Base-by-base conservation (phyloP, 805 yeast species). In the Candida qinlingensis region DNA sequence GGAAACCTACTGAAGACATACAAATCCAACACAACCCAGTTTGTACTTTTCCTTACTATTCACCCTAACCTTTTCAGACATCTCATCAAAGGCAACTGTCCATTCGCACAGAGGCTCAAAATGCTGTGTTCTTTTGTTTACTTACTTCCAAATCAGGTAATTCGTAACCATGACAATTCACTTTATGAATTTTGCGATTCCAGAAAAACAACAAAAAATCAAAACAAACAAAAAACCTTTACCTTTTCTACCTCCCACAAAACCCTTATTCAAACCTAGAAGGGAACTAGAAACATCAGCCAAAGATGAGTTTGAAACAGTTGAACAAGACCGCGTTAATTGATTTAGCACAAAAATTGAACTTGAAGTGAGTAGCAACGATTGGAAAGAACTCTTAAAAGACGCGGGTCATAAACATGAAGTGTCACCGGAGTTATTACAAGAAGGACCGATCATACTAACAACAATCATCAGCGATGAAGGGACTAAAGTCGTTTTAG, bases 241-340 rank as follows among this genome's bases (percentile, higher is more conserved):
- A 31, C 34, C 34, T 25, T 13, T 38, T 34, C 19, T 29, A 25
- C 29, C 28, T 44, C n/a, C 38, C 41, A 42, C 43, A 49, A 40
- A 39, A 43, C 13, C 19, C 19, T 19, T 19, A 19, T 19, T 19
- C 19, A 19, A 19, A 19, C 19, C 3, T 19, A 19, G 3, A 19
- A 19, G 19, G 3, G 19, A 19, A 19, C 19, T 19, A 19, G 19
- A 19, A 19, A 19, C 19, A 19, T 19, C 19, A 19, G 37, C n/a
- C 19, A 31, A 44, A 28, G 39, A 64, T 65, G 66, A 65, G 67
- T 54, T 60, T 71, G 51, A 60, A 63, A 48, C 56, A 58, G 42
- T 52, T 71, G 61, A 68, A 63, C 47, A 73, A 73, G 60, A 58
- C 61, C 33, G 65, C 65, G 26, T 64, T 73, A 44, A 63, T 65